phyloP scores from a whole-genome alignment of 495 filamentous ascomycete species.

The Pyrenula aspistea region DNA sequence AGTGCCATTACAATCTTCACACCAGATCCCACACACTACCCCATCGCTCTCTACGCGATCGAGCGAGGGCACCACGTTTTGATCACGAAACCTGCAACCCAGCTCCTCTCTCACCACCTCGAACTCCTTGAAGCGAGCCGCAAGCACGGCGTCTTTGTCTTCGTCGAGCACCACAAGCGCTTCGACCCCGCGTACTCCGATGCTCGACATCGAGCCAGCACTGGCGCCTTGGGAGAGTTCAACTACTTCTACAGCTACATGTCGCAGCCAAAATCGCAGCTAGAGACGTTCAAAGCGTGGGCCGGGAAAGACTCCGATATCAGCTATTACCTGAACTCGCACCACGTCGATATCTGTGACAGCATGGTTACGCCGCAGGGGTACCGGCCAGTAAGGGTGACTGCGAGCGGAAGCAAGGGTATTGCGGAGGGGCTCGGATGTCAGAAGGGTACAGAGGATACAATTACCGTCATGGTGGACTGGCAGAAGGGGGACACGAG shows the following conservation, averaged over 20 bases:
- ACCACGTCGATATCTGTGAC: slow-evolving; percentile 85
- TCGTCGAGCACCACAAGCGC: slow-evolving; percentile 93
- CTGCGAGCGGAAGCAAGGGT: slow-evolving; percentile 62
- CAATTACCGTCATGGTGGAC: slow-evolving; percentile 78
- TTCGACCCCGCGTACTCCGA: slow-evolving; percentile 89
- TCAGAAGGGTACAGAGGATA: slow-evolving; percentile 72
- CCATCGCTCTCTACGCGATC: slow-evolving; percentile 90
- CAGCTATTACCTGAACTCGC: slow-evolving; percentile 87
- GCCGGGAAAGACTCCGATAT: slow-evolving; percentile 86
- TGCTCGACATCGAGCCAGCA: slow-evolving; percentile 52
- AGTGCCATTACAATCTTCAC: slow-evolving; percentile 96
- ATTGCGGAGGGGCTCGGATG: slow-evolving; percentile 65
- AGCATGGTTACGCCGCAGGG: slow-evolving; percentile 62
- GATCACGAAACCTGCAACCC: slow-evolving; percentile 91
- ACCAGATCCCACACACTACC: slow-evolving; percentile 85
- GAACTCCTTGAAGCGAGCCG: slow-evolving; percentile 57
- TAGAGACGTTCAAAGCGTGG: slow-evolving; percentile 96
- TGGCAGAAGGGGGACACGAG: slow-evolving; percentile 62
- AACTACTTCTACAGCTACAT: slow-evolving; percentile 98
- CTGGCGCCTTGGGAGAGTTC: slow-evolving; percentile 71
- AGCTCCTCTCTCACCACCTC: slow-evolving; percentile 68
- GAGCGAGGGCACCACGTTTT: slow-evolving; percentile 77
- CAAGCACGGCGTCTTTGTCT: slow-evolving; percentile 76
- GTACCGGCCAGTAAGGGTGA: slow-evolving; percentile 67
- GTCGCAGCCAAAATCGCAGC: slow-evolving; percentile 84